phyloP scores from a whole-genome alignment of 2,329 filamentous ascomycete genomes.

The Botrytis aclada region DNA sequence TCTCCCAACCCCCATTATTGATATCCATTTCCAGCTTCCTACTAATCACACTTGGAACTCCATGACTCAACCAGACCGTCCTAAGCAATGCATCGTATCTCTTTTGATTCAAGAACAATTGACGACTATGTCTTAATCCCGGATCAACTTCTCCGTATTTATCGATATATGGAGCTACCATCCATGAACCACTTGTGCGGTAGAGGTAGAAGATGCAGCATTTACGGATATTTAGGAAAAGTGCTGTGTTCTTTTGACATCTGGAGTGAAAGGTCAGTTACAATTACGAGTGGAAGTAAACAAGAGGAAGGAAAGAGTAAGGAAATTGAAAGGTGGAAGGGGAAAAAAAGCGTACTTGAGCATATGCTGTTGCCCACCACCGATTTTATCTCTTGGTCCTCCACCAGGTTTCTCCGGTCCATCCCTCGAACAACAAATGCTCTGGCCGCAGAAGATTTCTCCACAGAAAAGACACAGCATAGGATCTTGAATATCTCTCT shows the following conservation, averaged over 20 bases:
- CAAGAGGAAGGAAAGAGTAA: neutral
- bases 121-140: slow-evolving; percentile 81
- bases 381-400: slow-evolving; percentile 51
- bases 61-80: slow-evolving; percentile 81
- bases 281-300: slow-evolving; percentile 4
- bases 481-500: slow-evolving; percentile 87
- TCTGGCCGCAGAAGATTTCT: slow-evolving; percentile 94
- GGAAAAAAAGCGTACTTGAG: slow-evolving; percentile 44
- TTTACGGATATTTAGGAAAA: slow-evolving; percentile 96
- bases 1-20: slow-evolving; percentile 98
- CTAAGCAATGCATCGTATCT: slow-evolving; percentile 86
- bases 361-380: slow-evolving; percentile 90
- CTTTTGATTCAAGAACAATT: slow-evolving; percentile 89
- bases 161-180: slow-evolving; percentile 88
- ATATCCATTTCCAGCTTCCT: slow-evolving; percentile 91
- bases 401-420: slow-evolving; percentile 38
- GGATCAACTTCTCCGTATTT: slow-evolving; percentile 93
- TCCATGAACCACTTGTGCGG: slow-evolving; percentile 76
- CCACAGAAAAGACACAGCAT: slow-evolving; percentile 93
- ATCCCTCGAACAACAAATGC: slow-evolving; percentile 78
- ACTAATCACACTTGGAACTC: slow-evolving; percentile 84
- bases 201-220: slow-evolving; percentile 89
- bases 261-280: slow-evolving; percentile 45
- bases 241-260: slow-evolving; percentile 84
- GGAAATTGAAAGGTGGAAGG: neutral